Percentiles rank a stretch among this genome's conserved stretches.
These are phyloP conservation scores for Fusarium napiforme DNA, from an alignment of 2,329 filamentous ascomycete species.

Conservation along the genomic window DNA sequence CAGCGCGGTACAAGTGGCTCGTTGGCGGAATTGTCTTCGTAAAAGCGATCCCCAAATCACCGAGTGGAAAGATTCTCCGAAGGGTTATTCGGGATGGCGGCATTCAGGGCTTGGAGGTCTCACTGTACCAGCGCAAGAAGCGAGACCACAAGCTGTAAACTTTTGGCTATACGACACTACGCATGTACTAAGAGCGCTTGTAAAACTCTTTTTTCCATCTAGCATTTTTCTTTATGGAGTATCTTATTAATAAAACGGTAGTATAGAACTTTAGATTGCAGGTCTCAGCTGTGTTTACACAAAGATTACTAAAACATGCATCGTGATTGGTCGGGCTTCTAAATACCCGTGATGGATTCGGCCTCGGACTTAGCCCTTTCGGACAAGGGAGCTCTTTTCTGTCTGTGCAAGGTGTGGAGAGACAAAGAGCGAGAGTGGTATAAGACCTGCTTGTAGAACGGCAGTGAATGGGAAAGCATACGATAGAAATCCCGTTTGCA, in stretches of 20 bases:
- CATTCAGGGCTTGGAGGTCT: conserved; percentile 48
- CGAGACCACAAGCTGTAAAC: conserved; percentile 35
- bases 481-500: neutral
- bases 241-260: neutral
- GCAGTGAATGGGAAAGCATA: neutral
- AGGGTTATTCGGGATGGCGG: conserved; percentile 56
- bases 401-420: conserved; percentile 24
- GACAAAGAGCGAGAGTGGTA: conserved; percentile 24
- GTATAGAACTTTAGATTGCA: neutral
- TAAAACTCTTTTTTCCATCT: neutral
- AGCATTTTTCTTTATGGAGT: neutral
- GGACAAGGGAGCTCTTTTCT: conserved; percentile 17
- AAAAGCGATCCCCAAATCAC: conserved; percentile 77
- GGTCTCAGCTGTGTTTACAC: conserved; percentile 33
- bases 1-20: conserved; percentile 73
- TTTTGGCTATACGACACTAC: neutral
- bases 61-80: conserved; percentile 62
- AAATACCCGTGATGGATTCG: neutral
- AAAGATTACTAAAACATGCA: conserved; percentile 49
- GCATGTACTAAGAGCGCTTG: neutral
- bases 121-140: conserved; percentile 43
- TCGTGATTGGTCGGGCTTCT: conserved; percentile 44
- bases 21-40: conserved; percentile 77
- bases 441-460: conserved; percentile 24
- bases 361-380: conserved; percentile 25